Evolutionary conservation across 2,329 filamentous ascomycete species (phyloP).

Genomic region (Pyrenophora graminea): DNA sequence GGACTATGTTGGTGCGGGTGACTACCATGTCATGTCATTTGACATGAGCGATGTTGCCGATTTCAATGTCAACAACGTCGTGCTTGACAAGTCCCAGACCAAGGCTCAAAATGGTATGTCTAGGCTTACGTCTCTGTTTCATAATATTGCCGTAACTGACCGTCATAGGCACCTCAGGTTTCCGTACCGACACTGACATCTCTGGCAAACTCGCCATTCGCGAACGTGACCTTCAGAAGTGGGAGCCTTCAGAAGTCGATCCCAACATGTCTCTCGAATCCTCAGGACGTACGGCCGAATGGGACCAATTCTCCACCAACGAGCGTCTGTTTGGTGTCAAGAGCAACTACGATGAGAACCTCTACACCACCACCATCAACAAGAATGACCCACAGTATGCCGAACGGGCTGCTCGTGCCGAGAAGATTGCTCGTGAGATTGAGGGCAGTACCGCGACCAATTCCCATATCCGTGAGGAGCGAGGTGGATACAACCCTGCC

Average conservation of each 20-base stretch:
- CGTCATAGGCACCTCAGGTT: constrained; percentile 57
- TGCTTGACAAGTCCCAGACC: constrained; percentile 55
- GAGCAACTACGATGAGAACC: constrained; percentile 90
- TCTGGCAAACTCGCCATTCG: constrained; percentile 71
- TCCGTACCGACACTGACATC: constrained; percentile 88
- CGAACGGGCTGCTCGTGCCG: constrained; percentile 73
- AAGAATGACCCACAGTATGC: constrained; percentile 80
- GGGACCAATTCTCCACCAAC: constrained; percentile 95
- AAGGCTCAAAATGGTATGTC: constrained; percentile 63
- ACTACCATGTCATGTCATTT: constrained; percentile 61
- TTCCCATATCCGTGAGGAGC: constrained; percentile 86
- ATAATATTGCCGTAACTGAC: constrained; percentile 57
- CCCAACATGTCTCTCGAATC: constrained; percentile 74
- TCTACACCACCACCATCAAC: constrained; percentile 92
- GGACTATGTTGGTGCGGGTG: constrained; percentile 54
- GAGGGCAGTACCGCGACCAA: constrained; percentile 75
- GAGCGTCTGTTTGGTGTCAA: constrained; percentile 84
- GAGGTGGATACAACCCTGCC: constrained; percentile 68
- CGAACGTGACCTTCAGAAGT: constrained; percentile 79
- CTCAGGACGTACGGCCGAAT: constrained; percentile 52
- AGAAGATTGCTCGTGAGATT: constrained; percentile 86
- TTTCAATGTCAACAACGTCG: constrained; percentile 59
- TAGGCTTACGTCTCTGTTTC: background rate
- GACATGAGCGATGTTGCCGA: constrained; percentile 65
- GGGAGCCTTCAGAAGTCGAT: constrained; percentile 71